These are phyloP conservation scores for Vigna hirtella DNA, from an alignment of 306 rosid species.

Conservation along the genomic window DNA sequence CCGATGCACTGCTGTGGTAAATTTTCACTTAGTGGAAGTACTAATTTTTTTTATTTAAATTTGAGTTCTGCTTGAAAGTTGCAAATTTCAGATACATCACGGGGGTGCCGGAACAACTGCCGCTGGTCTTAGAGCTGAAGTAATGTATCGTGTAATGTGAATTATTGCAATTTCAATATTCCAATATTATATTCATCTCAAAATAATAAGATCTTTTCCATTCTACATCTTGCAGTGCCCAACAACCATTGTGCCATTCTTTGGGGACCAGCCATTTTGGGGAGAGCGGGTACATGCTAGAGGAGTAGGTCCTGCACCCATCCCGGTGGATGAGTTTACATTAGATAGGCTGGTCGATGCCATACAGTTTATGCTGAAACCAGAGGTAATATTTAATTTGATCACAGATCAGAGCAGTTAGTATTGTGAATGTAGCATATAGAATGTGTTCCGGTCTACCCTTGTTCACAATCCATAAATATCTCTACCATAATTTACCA, in stretches of 20 bases:
- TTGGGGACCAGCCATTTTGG: slow-evolving; percentile 97
- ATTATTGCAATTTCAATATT: slow-evolving; percentile 4
- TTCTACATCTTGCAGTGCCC: slow-evolving; percentile 69
- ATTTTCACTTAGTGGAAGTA: slow-evolving; percentile 17
- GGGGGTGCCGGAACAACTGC: slow-evolving; percentile 99
- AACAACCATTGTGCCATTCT: slow-evolving; percentile 90
- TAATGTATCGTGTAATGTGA: slow-evolving; percentile 42
- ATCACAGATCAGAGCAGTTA: slow-evolving; percentile 12
- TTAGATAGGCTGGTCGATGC: slow-evolving; percentile 77
- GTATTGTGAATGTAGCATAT: slow-evolving; percentile 17
- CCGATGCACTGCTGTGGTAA: slow-evolving; percentile 87
- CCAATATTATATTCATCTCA: slow-evolving; percentile 13
- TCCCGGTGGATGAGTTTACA: slow-evolving; percentile 72
- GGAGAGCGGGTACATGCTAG: slow-evolving; percentile 88
- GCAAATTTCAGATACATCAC: slow-evolving; percentile 80
- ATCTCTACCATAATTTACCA: slow-evolving; percentile 19
- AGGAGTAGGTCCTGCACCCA: slow-evolving; percentile 93
- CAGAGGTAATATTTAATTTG: slow-evolving; percentile 62
- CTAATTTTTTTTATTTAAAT: slow-evolving; percentile 5
- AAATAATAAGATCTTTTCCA: slow-evolving; percentile 25
- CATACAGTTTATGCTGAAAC: slow-evolving; percentile 78
- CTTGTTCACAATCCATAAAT: slow-evolving; percentile 15
- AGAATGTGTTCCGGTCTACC: slow-evolving; percentile 19
- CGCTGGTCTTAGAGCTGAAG: slow-evolving; percentile 96
- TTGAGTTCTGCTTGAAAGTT: slow-evolving; percentile 42